Base-by-base conservation (phyloP, 345 rosid species). In the Crucihimalaya himalaica region DNA sequence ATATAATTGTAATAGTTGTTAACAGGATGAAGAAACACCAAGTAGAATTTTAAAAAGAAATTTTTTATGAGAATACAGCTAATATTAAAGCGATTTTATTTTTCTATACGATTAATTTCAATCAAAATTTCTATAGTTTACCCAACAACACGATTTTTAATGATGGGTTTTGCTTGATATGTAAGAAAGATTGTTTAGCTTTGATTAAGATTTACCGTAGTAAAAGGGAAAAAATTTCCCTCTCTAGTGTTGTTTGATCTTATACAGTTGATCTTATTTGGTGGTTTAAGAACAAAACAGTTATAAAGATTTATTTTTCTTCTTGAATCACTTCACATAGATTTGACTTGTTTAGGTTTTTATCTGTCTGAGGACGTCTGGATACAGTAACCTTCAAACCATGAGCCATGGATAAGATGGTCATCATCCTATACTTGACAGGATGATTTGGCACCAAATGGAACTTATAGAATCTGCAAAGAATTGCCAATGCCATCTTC, bases 401-500 rank as follows among this genome's bases (percentile, higher is more conserved):
- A 52, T 89, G 86, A 12, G 83, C 96, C 98, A 91, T 88, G 6
- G 95, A 89, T 18, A 89, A 84, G 50, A 87, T 86, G 3, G 98
- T 91, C 96, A 89, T 94, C 97, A 91, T 91, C 73, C 97, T 79
- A 84, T 94, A 91, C 80, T 87, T 82, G 66, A 94, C 96, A 4
- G 83, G 91, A 81, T 94, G 96, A 70, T 84, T 71, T 8, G 92
- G 88, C 59, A 86, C 87, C 86, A 94, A 73, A 67, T 68, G 81
- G 78, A 91, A 94, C 32, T 82, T 82, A 59, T 81, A 94, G 79
- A 88, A 91, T 66, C 98, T 82, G 71, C 96, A 88, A 66, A 91
- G 71, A 42, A 91, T 82, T 32, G 97, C 93, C 58, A 94, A 79
- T 15, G 93, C 83, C 97, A 91, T 89, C 85, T 91, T 94, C 95